Evolutionary conservation across 2,329 filamentous ascomycete genomes (phyloP), one percentile per base, ranked within the genome.

Genomic region (Colletotrichum spinosum): DNA sequence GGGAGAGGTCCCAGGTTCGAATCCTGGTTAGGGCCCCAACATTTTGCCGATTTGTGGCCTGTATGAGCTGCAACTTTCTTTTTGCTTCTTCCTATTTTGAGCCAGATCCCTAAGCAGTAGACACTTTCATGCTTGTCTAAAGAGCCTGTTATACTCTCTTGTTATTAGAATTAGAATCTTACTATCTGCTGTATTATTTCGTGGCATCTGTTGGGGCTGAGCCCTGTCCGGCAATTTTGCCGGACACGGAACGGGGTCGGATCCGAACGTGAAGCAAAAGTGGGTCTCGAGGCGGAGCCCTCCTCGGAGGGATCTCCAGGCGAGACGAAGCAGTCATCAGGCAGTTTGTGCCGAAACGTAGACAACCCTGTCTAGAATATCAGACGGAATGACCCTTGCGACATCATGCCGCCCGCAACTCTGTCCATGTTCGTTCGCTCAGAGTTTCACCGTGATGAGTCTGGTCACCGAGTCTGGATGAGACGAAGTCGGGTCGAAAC

Each of bases 1-100:
- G 60, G 60, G 49, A 64, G 60, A 64, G 60, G 60, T 64, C 60
- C 60, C 60, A 64, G 60, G 60, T 64, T 64, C 60, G 55, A 63
- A 48, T 42, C 55, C 60, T 63, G 55, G 60, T 59, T 49, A 63
- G 60, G 60, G 54, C 60, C 60, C n/a, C 17, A 6, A 0, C 8
- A 11, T 41, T 58, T 57, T 53, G 45, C 45, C 13, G 8, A 15
- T 34, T 7, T 2, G 2, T 13, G 25, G 25, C n/a, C 38, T 41
- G 9, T 7, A 2, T 41, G 4, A 7, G 38, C 9, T 41, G 13
- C 9, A 8, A 5, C 1, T 8, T 3, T 7, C 9, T 10, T 15
- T 17, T 5, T 2, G 15, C 44, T 46, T 46, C 25, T 46, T 25
- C 7, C 13, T 10, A 15, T 9, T 17, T 25, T 5, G 15, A 8